Evolutionary conservation across 1,139 yeast genomes (phyloP), one percentile per base, ranked within the genome.

Genomic region (Schwanniomyces etchellsii): DNA sequence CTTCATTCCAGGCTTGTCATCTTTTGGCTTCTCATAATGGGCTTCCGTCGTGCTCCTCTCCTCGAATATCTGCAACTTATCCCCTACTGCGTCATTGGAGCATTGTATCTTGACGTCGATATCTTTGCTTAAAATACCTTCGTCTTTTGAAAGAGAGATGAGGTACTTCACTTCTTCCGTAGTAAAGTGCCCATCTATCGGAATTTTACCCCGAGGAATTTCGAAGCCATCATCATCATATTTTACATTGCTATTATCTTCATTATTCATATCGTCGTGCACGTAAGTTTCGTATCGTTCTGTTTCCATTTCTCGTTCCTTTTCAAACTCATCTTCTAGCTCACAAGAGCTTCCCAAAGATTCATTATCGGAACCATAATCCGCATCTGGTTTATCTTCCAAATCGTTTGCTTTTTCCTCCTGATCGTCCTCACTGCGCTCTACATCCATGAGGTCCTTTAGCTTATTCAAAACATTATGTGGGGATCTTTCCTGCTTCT

Each of bases 101-200:
- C 51, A 51, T 15, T 50, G 28, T 2, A 63, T 55, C 32, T 52
- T 39, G 4, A 63, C 50, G 11, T 43, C 44, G 4, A 64, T 52
- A 13, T 48, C 45, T 2, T 48, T 45, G 3, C 50, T 44, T 26
- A 64, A 34, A 2, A 60, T 29, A 0, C 64, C 65, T 31, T 56
- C 54, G 3, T 48, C 38, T 33, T 62, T 50, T 15, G 69, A 64
- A 12, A 55, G 24, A 5, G 48, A 46, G 5, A 64, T 50, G 33
- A 64, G 43, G 23, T 52, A 51, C 31, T 48, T 42, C 14, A 64
- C 38, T 36, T 64, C 70, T 4, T 40, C 40, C 4, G 68, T 53
- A 4, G 69, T 56, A 36, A 64, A 64, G 39, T 64, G 65, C 6
- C 68, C 65, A 34, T 64, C 70, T 20, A 64, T 32, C 0, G 70